Conservation (phyloP, 2,329 filamentous ascomycete genomes). For the Fusarium aywerte region DNA sequence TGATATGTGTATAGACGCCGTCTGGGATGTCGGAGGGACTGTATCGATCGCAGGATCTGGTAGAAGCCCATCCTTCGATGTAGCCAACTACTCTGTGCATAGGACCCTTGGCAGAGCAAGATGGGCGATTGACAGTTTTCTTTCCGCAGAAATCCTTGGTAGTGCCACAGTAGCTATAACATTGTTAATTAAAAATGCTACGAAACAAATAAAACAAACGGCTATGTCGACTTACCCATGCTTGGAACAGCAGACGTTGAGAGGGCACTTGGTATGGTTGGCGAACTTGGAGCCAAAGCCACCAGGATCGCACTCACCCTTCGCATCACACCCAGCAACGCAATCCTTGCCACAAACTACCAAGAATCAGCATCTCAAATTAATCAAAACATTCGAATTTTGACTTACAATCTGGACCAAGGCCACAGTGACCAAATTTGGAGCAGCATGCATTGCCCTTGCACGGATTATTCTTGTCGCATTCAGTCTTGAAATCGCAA, state of each 20-base stretch:
- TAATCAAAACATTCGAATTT: too few relatives aligned
- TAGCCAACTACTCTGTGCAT: slow-evolving; percentile 28
- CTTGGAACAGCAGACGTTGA: slow-evolving; percentile 23
- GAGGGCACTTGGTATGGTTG: slow-evolving; percentile 20
- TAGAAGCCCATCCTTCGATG: slow-evolving; percentile 9
- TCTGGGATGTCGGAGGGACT: slow-evolving; percentile 15
- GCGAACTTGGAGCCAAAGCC: slow-evolving; percentile 45
- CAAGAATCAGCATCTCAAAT: slow-evolving; percentile 14
- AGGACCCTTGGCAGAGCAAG: too few relatives aligned
- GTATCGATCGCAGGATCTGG: slow-evolving; percentile 8
- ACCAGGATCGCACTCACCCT: slow-evolving; percentile 48
- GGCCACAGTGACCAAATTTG: slow-evolving; percentile 43
- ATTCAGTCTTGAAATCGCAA: slow-evolving; percentile 45
- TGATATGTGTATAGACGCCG: slow-evolving; percentile 15
- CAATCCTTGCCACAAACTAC: slow-evolving; percentile 29
- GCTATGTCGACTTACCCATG: slow-evolving; percentile 8
- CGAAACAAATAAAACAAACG: too few relatives aligned
- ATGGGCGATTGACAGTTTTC: too few relatives aligned
- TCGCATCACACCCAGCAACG: slow-evolving; percentile 40
- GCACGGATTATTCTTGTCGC: slow-evolving; percentile 47
- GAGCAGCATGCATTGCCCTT: slow-evolving; percentile 49
- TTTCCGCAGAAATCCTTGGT: too few relatives aligned
- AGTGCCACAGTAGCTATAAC: too few relatives aligned
- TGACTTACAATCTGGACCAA: slow-evolving; percentile 37
- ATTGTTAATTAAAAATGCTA: too few relatives aligned